Evolutionary conservation across 2,329 filamentous ascomycete species (phyloP), one percentile per base, ranked within the genome.

Genomic region (Alternaria sp.): DNA sequence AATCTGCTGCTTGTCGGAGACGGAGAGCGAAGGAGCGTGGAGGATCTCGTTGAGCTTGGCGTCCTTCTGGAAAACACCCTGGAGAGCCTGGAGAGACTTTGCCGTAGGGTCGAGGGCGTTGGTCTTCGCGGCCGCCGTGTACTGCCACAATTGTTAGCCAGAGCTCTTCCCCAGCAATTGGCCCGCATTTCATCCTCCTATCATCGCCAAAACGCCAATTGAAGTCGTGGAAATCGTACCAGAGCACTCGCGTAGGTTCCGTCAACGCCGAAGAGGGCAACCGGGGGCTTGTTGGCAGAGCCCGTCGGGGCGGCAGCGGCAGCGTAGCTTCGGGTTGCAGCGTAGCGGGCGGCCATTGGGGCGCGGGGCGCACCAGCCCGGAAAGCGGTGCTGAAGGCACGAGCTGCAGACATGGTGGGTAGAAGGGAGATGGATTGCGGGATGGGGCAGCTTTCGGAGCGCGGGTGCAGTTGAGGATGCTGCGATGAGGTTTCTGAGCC

Each of bases 201-300:
- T 51, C 63, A 70, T 69, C 67, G 57, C 53, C 28, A 46, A 39
- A 17, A 11, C 26, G 31, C 63, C 65, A 69, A 70, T 70, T 68
- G 66, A 14, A 45, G 28, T 41, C 36, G 34, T 42, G 53, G 54
- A 56, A 60, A 49, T 62, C 92, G 80, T 94, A 99, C 95, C 89
- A 99, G 86, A 84, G 95, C 95, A 83, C 90, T 93, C 80, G 95
- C 95, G 84, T 99, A 99, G 79, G 94, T 98, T 81, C 95, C 95
- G 82, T 98, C 95, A 78, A 99, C 84, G 73, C 95, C 95, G 82
- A 92, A 99, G 77, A 99, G 87, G 74, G 93, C 87, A 78, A 97
- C 85, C 71, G 95, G 95, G 74, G 94, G 88, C 85, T 91, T 93
- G 80, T 88, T 87, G 79, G 87, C 82, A 75, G 84, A 79, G 71